phyloP scores from a whole-genome alignment of 768 basidiomycete species.

The Serendipita sp. region DNA sequence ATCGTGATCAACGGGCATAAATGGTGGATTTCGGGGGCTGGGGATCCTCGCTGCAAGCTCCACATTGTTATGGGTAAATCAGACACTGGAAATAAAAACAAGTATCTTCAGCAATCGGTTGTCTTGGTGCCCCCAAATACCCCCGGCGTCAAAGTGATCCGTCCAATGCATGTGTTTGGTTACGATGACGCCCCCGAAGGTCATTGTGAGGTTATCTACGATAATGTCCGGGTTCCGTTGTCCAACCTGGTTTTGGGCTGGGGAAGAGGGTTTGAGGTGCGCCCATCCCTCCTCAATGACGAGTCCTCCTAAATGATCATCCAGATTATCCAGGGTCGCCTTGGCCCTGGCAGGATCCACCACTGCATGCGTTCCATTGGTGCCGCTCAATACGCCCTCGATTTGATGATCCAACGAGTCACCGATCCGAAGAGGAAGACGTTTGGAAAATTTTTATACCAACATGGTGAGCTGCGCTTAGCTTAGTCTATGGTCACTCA shows the following conservation, averaged over 20 bases:
- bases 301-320: background rate
- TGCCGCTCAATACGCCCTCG: constrained; percentile 66
- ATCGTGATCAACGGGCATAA: constrained; percentile 95
- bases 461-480: constrained; percentile 51
- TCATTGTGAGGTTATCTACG: constrained; percentile 89
- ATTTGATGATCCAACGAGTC: constrained; percentile 76
- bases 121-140: constrained; percentile 84
- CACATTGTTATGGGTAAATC: constrained; percentile 95
- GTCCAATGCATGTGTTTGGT: constrained; percentile 89
- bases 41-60: constrained; percentile 74
- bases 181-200: constrained; percentile 95
- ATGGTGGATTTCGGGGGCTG: constrained; percentile 99
- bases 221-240: constrained; percentile 81
- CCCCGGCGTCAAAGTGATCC: constrained; percentile 73
- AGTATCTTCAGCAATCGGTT: constrained; percentile 79
- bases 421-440: constrained; percentile 87
- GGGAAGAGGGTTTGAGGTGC: constrained; percentile 87
- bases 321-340: constrained; percentile 88
- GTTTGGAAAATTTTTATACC: constrained; percentile 80
- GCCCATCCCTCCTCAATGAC: constrained; percentile 6
- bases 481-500: background rate
- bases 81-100: constrained; percentile 63
- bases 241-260: constrained; percentile 77
- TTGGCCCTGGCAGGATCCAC: constrained; percentile 92
- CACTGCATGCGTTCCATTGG: constrained; percentile 98